These are phyloP conservation scores for Hypholoma sublateritium DNA, from an alignment of 768 basidiomycete genomes.

Conservation along the genomic window DNA sequence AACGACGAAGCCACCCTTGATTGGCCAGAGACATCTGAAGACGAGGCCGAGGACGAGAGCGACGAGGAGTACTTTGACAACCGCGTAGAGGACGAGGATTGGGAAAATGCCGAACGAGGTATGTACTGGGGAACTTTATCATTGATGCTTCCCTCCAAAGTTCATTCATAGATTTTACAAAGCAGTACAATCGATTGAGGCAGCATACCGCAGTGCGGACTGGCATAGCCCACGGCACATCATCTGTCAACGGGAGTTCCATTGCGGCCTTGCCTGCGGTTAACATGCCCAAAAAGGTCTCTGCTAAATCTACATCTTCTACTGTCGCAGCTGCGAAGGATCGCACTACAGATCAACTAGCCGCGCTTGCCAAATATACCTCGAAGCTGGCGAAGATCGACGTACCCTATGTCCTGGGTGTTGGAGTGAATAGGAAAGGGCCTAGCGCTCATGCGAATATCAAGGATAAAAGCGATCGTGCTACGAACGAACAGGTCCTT, in stretches of 20 bases:
- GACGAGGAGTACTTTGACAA: constrained; percentile 55
- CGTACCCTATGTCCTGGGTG: constrained; percentile 63
- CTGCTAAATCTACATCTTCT: constrained; percentile 11
- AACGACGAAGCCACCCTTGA: constrained; percentile 35
- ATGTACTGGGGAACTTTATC: constrained; percentile 17
- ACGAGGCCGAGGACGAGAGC: constrained; percentile 38
- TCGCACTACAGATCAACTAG: constrained; percentile 70
- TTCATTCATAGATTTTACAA: constrained; percentile 82
- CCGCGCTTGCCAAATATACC: constrained; percentile 73
- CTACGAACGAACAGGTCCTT: constrained; percentile 95
- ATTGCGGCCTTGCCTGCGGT: constrained; percentile 66
- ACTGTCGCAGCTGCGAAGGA: constrained; percentile 39
- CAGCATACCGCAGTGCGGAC: constrained; percentile 87
- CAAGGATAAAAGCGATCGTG: constrained; percentile 96
- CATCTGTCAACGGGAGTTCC: constrained; percentile 50
- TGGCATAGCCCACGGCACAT: constrained; percentile 61
- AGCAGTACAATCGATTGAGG: constrained; percentile 93
- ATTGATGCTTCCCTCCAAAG: constrained; percentile 10
- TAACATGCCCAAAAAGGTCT: constrained; percentile 55
- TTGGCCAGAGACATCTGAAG: constrained; percentile 32
- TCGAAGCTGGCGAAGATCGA: constrained; percentile 76
- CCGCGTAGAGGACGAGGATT: constrained; percentile 83
- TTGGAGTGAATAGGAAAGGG: constrained; percentile 89
- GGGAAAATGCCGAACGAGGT: constrained; percentile 87
- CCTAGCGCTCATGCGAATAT: constrained; percentile 83